Base-by-base conservation (phyloP, 768 basidiomycete species). In the Suillus spraguei region DNA sequence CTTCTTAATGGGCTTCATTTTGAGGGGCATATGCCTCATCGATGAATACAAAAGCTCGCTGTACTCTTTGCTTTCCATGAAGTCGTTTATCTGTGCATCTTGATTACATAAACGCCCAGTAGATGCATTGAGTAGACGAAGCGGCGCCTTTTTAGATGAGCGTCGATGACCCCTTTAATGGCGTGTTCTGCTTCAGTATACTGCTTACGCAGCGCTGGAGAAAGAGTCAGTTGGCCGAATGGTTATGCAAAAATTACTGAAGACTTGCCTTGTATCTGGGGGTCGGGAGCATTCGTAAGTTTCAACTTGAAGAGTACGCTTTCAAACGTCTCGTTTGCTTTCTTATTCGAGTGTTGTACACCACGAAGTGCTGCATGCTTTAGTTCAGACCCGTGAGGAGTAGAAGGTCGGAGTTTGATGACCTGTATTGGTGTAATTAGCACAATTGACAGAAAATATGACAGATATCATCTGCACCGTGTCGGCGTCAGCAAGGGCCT, bases 21-120 rank as follows among this genome's bases (percentile, higher is more conserved):
- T n/a, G 46, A 47, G 46, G 13, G 46, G n/a, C 1, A 4, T 47
- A 22, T 47, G 46, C 22, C 5, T 22, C 46, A 47, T 47, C 13
- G 11, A 47, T 22, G 46, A 47, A 22, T 47, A 47, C 13, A 47
- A 14, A 22, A 47, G 46, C 6, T 47, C 46, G n/a, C n/a, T 47
- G 46, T 47, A 47, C 2, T 47, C 46, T 47, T 47, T 47, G 46
- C 46, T 47, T 22, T 47, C 22, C 46, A 47, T 47, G 46, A 47
- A 47, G 46, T 13, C 22, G 14, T 47, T 6, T 22, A n/a, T 47
- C 46, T 47, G 46, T 47, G 46, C 46, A 47, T 22, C 46, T 47
- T 47, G 22, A 22, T 47, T 47, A n/a, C 46, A 47, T 14, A 47
- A 22, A 47, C 11, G 22, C 46, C 46, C 46, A 22, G n/a, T 47